Base-by-base conservation (phyloP, 2,329 filamentous ascomycete species). In the Penicillium olsonii region DNA sequence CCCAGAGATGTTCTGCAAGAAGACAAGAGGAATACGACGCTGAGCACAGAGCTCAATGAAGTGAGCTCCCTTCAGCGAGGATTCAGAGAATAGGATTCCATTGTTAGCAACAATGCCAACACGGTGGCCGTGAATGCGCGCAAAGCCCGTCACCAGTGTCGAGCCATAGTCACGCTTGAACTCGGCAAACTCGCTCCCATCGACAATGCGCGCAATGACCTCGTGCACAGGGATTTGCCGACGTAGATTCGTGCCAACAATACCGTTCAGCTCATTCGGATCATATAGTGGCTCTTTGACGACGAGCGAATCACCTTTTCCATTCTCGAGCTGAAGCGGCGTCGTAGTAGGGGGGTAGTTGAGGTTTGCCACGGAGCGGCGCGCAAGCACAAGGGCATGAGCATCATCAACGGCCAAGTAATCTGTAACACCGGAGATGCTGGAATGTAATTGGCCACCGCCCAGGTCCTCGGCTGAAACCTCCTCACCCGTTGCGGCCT, bases 71-170 rank as follows among this genome's bases (percentile, higher is more conserved):
- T 99, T 99, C 54, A 96, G 80, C 8, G 90, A 86, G 9, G 89
- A 91, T 43, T 91, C 84, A 47, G 88, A 90, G 77, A 97, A 95
- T 6, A 99, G 80, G 62, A 97, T 96, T 46, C 94, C 94, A 63
- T 96, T 94, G 76, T 97, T 97, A 55, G 92, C 92, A 15, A 99
- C 80, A 63, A 99, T 95, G 55, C 92, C 92, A 15, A 97, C 90
- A 45, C 84, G 88, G 58, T 95, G 88, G 37, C 92, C 91, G 71
- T 96, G 88, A 66, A 97, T 95, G 61, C 79, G 81, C 1, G 90
- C 92, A 68, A 97, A 96, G 34, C 92, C 90, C 0, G 92, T 96
- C 39, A 96, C 88, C 7, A 99, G 83, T 0, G 92, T 95, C 4
- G 84, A 84, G 49, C 92, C 92, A 68, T 95, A 97, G 68, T 90